Percentiles rank a stretch among this genome's conserved stretches.
phyloP scores from a whole-genome alignment of 495 filamentous ascomycete genomes.

The Chaetomium cochliodes region DNA sequence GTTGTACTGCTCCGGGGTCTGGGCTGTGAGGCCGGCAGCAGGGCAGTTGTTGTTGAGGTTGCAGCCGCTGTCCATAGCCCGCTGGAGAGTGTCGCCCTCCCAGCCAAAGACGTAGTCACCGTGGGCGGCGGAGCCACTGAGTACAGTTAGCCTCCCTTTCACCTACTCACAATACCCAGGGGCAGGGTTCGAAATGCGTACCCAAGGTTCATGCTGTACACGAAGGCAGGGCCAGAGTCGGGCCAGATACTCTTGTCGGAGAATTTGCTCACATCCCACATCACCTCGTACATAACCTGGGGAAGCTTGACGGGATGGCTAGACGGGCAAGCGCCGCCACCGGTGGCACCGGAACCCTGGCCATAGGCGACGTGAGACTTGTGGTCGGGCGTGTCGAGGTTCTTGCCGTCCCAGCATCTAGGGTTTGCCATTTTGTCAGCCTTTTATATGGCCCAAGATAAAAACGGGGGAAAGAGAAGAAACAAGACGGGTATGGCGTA shows the following conservation, averaged over 20 bases:
- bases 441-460: neutral
- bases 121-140: conserved; percentile 54
- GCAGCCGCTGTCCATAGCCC: conserved; percentile 60
- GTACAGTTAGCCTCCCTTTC: neutral
- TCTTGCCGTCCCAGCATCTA: conserved; percentile 55
- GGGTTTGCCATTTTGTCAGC: neutral
- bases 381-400: conserved; percentile 62
- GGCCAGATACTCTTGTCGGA: conserved; percentile 56
- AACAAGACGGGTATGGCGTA: neutral
- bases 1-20: conserved; percentile 46
- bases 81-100: conserved; percentile 63
- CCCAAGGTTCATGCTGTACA: conserved; percentile 52
- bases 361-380: conserved; percentile 64
- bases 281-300: conserved; percentile 69
- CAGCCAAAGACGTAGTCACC: conserved; percentile 82
- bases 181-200: conserved; percentile 27
- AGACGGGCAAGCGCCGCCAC: conserved; percentile 57
- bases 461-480: neutral
- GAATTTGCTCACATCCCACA: conserved; percentile 60
- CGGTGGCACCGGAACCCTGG: conserved; percentile 45
- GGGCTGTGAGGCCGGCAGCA: conserved; percentile 46
- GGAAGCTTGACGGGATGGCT: conserved; percentile 63
- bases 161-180: neutral
- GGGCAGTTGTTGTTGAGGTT: conserved; percentile 53
- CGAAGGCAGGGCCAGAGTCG: conserved; percentile 55